These are phyloP conservation scores for Grigorovia yakushimaensis DNA, from an alignment of 805 yeast species.

Conservation along the genomic window DNA sequence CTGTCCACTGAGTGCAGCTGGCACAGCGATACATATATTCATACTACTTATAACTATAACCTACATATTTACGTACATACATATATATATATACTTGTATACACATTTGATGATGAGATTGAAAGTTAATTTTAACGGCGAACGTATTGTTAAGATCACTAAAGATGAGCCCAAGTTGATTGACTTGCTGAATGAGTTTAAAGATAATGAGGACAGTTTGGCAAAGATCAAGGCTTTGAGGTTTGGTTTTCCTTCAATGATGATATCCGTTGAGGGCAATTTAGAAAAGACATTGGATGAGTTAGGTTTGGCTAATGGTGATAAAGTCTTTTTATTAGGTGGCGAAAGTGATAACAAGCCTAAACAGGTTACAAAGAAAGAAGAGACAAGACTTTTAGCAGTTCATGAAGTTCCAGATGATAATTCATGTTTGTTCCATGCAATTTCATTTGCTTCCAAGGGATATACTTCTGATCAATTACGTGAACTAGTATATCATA, in stretches of 20 bases:
- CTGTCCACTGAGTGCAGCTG: neutral
- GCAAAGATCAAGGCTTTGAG: constrained; percentile 26
- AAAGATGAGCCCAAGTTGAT: constrained; percentile 30
- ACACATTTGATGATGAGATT: constrained; percentile 28
- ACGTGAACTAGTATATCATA: constrained; percentile 41
- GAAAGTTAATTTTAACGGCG: constrained; percentile 26
- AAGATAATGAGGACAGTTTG: constrained; percentile 4
- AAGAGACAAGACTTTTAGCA: constrained; percentile 21
- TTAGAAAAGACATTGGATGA: constrained; percentile 24
- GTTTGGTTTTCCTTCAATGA: constrained; percentile 55
- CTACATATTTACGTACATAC: neutral
- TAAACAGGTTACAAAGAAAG: neutral
- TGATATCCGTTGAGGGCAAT: constrained; percentile 26
- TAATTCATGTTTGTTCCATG: constrained; percentile 66
- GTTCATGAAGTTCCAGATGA: constrained; percentile 63
- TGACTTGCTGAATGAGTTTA: constrained; percentile 24
- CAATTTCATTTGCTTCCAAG: constrained; percentile 45
- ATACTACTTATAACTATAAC: neutral
- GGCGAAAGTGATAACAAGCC: constrained; percentile 39
- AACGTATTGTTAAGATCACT: constrained; percentile 28
- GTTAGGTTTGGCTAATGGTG: constrained; percentile 32
- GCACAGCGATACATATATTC: neutral
- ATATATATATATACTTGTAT: neutral
- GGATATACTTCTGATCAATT: constrained; percentile 39
- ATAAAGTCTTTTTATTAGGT: constrained; percentile 13